Conservation (phyloP, 2,329 filamentous ascomycete genomes). For the Rutstroemia sp. region DNA sequence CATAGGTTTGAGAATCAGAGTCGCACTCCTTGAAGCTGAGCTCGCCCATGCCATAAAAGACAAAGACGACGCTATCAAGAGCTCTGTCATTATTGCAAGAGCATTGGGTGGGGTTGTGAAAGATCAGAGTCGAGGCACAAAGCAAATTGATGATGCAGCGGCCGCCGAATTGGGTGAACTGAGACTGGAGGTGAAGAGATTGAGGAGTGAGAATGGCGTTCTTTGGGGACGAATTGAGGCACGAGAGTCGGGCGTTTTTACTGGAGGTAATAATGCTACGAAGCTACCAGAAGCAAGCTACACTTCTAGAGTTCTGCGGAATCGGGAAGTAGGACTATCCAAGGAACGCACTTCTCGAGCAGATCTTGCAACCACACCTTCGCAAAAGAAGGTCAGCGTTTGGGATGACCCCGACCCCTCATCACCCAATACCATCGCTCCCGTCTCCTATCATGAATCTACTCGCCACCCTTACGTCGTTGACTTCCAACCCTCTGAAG, state of each 20-base stretch:
- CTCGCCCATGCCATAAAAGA: slow-evolving; percentile 14
- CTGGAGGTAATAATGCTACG: neutral
- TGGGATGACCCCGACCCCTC: neutral
- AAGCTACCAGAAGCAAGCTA: neutral
- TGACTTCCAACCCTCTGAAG: neutral
- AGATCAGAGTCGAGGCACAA: neutral
- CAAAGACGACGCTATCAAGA: slow-evolving; percentile 14
- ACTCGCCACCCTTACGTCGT: neutral
- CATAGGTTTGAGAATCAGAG: slow-evolving; percentile 13
- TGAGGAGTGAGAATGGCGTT: slow-evolving; percentile 15
- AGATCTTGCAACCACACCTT: neutral
- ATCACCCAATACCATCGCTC: neutral
- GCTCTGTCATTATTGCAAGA: slow-evolving; percentile 11
- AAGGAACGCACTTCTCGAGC: neutral
- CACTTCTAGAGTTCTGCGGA: too few species aligned
- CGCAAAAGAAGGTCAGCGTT: neutral
- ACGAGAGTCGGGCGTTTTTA: neutral
- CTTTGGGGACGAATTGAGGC: slow-evolving; percentile 9
- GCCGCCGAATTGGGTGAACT: slow-evolving; percentile 9
- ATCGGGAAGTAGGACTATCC: too few species aligned
- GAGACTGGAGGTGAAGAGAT: slow-evolving; percentile 15
- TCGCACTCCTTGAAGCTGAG: slow-evolving; percentile 23
- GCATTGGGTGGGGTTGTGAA: neutral
- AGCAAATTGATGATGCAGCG: neutral
- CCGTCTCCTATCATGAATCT: neutral